phyloP scores from a whole-genome alignment of 768 basidiomycete genomes.

The Mycena epipterygia region DNA sequence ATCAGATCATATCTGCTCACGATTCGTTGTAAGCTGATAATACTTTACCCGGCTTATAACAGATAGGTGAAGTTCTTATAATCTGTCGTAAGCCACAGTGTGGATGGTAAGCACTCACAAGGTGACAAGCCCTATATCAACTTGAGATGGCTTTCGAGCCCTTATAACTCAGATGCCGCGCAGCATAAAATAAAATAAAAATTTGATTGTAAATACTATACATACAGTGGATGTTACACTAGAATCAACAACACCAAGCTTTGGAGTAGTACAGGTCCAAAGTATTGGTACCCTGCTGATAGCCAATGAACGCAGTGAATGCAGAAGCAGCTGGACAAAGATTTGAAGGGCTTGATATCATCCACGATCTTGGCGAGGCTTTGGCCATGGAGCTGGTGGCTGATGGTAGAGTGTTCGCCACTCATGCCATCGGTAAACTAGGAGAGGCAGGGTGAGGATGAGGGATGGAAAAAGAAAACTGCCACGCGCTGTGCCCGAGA shows the following conservation, averaged over 20 bases:
- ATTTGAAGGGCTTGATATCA: not conserved
- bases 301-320: constrained; percentile 8
- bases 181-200: no score
- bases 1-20: not conserved
- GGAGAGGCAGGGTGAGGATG: not conserved
- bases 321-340: not conserved
- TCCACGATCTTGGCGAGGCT: constrained; percentile 8
- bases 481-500: not conserved
- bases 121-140: no score
- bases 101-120: not conserved
- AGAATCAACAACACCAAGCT: not conserved
- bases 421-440: constrained; percentile 6
- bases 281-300: not conserved
- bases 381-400: not conserved
- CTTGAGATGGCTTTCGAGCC: not conserved
- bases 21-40: not conserved
- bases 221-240: no score
- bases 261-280: not conserved
- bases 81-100: not conserved
- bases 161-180: not conserved
- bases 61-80: not conserved
- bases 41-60: not conserved
- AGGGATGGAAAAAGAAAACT: not conserved
- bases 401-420: not conserved
- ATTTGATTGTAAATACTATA: no score